phyloP scores from a whole-genome alignment of 2,329 filamentous ascomycete species.

The Cordyceps farinosa region DNA sequence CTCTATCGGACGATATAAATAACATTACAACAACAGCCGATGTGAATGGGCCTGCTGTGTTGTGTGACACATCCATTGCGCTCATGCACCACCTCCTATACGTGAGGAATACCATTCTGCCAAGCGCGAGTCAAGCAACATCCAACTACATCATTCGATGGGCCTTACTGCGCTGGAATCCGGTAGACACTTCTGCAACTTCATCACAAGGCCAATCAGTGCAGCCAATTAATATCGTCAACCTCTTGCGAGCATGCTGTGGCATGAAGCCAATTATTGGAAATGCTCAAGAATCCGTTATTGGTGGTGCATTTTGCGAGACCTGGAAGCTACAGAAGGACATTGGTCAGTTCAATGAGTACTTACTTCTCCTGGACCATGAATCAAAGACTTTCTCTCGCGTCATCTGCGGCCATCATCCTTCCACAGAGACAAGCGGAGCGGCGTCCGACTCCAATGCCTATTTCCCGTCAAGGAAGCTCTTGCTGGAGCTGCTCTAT shows the following conservation, averaged over 20 bases:
- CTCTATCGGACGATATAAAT: slow-evolving; percentile 66
- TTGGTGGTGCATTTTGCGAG: slow-evolving; percentile 48
- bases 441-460: slow-evolving; percentile 30
- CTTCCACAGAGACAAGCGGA: slow-evolving; percentile 17
- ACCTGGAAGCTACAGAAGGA: slow-evolving; percentile 44
- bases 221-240: slow-evolving; percentile 62
- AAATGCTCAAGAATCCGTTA: slow-evolving; percentile 32
- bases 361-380: slow-evolving; percentile 51
- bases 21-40: slow-evolving; percentile 73
- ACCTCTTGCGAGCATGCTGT: slow-evolving; percentile 66
- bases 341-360: slow-evolving; percentile 45
- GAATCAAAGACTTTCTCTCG: slow-evolving; percentile 1
- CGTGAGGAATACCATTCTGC: slow-evolving; percentile 62
- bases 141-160: slow-evolving; percentile 74
- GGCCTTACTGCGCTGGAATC: slow-evolving; percentile 78
- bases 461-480: slow-evolving; percentile 44
- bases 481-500: slow-evolving; percentile 51
- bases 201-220: slow-evolving; percentile 43
- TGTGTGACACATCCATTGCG: slow-evolving; percentile 75
- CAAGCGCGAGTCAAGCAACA: slow-evolving; percentile 63
- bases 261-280: slow-evolving; percentile 43
- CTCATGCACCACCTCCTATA: slow-evolving; percentile 70
- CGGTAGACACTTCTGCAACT: slow-evolving; percentile 36
- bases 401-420: slow-evolving; percentile 9
- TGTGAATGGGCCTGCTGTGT: slow-evolving; percentile 70